A percentile compares a stretch with the other conserved stretches of the same genome.
These are phyloP conservation scores for Rossbeevera mucosa DNA, from an alignment of 768 basidiomycete genomes.

Conservation along the genomic window DNA sequence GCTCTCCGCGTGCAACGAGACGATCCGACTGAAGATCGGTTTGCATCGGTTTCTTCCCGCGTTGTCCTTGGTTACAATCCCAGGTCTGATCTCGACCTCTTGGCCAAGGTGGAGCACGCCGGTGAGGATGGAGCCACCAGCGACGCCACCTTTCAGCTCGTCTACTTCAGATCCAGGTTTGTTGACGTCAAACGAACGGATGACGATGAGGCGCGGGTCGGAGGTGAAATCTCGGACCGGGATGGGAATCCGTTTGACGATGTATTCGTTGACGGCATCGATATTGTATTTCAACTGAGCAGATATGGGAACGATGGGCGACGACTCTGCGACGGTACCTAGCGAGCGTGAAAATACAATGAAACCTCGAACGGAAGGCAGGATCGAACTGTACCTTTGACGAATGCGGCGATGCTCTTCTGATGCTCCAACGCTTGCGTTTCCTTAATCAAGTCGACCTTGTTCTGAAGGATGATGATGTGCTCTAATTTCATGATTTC, in stretches of 20 bases:
- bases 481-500: slow-evolving; percentile 99
- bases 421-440: slow-evolving; percentile 91
- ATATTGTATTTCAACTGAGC: slow-evolving; percentile 99
- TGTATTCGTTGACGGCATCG: slow-evolving; percentile 98
- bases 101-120: slow-evolving; percentile 87
- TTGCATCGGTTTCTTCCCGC: slow-evolving; percentile 87
- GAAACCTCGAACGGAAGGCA: background rate
- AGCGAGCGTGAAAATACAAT: background rate
- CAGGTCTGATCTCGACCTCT: slow-evolving; percentile 96
- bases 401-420: slow-evolving; percentile 92
- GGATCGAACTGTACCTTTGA: slow-evolving; percentile 61
- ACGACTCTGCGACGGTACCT: slow-evolving; percentile 97
- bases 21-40: slow-evolving; percentile 89
- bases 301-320: slow-evolving; percentile 98
- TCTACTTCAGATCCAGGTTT: slow-evolving; percentile 97
- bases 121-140: slow-evolving; percentile 92
- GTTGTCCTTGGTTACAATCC: slow-evolving; percentile 92
- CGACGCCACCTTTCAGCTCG: slow-evolving; percentile 96
- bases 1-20: slow-evolving; percentile 91
- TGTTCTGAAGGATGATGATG: slow-evolving; percentile 97
- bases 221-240: slow-evolving; percentile 91
- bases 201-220: slow-evolving; percentile 92
- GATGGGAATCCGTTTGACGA: slow-evolving; percentile 93
- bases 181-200: slow-evolving; percentile 99
- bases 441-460: slow-evolving; percentile 97